phyloP scores from a whole-genome alignment of 257 asterid genomes.

The Solanum pinnatisectum region DNA sequence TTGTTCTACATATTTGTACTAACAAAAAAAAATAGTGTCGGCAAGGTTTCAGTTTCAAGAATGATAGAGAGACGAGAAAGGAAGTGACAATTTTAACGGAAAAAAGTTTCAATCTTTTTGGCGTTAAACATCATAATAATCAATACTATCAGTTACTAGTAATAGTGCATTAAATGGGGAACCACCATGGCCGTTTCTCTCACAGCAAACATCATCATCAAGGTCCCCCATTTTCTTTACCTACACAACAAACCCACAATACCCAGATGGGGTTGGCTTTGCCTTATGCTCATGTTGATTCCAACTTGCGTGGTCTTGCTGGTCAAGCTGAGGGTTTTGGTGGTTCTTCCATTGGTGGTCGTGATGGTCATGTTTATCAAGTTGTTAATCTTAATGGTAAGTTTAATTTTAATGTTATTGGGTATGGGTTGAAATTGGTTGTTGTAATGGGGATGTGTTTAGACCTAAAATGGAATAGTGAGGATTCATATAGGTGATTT shows the following conservation, averaged over 20 bases:
- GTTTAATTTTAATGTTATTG: neutral
- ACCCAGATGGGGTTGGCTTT: constrained; percentile 21
- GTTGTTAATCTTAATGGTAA: constrained; percentile 29
- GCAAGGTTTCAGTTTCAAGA: neutral
- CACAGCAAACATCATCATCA: neutral
- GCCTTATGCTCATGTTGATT: constrained; percentile 28
- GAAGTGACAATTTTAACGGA: neutral
- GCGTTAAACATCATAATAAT: neutral
- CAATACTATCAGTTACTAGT: neutral
- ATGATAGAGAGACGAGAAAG: neutral
- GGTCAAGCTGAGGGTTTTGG: constrained; percentile 47
- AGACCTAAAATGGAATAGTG: neutral
- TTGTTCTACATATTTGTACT: too few relatives aligned
- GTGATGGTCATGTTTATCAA: constrained; percentile 25
- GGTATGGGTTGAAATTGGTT: neutral
- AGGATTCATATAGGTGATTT: neutral
- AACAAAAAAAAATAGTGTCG: neutral
- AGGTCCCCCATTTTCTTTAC: neutral
- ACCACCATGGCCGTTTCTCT: constrained; percentile 19
- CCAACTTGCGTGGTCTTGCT: constrained; percentile 28
- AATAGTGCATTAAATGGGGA: constrained; percentile 17
- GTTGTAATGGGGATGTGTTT: neutral
- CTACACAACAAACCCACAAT: neutral
- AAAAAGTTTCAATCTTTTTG: neutral
- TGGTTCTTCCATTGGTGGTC: constrained; percentile 34